A percentile compares a stretch with the other conserved stretches of the same genome.
phyloP scores from a whole-genome alignment of 495 filamentous ascomycete species.

The Bacidia rubella region DNA sequence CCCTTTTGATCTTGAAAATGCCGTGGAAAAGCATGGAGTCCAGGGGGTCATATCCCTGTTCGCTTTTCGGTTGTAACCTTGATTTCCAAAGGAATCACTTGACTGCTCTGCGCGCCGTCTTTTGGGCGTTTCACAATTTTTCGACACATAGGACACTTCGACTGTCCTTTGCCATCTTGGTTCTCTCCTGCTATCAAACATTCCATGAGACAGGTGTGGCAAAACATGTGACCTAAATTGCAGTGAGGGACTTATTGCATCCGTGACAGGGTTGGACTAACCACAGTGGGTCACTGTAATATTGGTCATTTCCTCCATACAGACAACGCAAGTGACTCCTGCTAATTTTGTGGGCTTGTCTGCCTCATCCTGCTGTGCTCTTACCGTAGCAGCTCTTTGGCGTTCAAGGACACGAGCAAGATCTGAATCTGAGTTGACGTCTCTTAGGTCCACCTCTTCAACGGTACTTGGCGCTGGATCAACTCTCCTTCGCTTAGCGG shows the following conservation, averaged over 20 bases:
- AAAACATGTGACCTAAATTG: constrained; percentile 73
- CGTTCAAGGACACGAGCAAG: constrained; percentile 35
- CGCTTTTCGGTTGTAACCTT: constrained; percentile 36
- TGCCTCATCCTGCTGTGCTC: constrained; percentile 36
- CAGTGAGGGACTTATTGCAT: constrained; percentile 1
- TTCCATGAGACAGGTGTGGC: constrained; percentile 64
- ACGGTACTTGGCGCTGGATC: constrained; percentile 21
- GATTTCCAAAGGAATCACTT: constrained; percentile 44
- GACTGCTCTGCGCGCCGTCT: constrained; percentile 28
- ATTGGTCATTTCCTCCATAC: constrained; percentile 63
- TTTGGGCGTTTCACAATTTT: constrained; percentile 24
- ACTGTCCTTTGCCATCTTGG: constrained; percentile 22
- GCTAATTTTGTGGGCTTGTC: constrained; percentile 42
- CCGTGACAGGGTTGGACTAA: constrained; percentile 30
- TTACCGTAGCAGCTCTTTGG: constrained; percentile 35
- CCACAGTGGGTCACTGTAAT: constrained; percentile 73
- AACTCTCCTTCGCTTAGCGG: constrained; percentile 24
- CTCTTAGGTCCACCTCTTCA: constrained; percentile 49
- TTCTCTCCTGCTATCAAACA: constrained; percentile 51
- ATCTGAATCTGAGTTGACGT: constrained; percentile 35
- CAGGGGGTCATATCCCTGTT: neutral
- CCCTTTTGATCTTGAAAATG: too few species aligned
- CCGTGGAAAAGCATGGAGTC: too few species aligned
- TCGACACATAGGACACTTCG: constrained; percentile 35
- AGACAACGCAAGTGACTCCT: constrained; percentile 63